Evolutionary conservation across 306 rosid genomes (phyloP), one percentile per base, ranked within the genome.

Genomic region (Parietaria judaica): DNA sequence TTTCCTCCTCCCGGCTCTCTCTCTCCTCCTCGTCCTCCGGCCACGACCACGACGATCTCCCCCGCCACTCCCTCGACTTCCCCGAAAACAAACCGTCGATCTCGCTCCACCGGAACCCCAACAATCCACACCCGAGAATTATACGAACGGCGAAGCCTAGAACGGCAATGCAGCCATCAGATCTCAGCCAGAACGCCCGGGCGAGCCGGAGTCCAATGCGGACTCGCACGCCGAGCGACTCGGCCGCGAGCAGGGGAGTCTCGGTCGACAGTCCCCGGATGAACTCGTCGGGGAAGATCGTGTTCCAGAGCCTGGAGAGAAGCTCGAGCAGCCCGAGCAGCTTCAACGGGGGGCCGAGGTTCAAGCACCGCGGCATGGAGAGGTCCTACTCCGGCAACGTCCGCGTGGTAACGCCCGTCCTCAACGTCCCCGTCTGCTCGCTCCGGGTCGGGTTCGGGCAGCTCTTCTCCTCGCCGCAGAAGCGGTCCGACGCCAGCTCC

Each of bases 251-350:
- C 72, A 73, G 95, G 54, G 99, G 99, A 14, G 94, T 76, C 1
- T 88, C 99, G 1, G 95, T 86, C 37, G 99, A 94, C 52, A 86
- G 95, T 60, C 99, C 99, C 1, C 73, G 99, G 47, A 81, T 94
- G 88, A 94, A 86, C 75, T 88, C 99, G 0, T 94, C 97, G 0
- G 99, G 99, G 3, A 94, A 94, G 63, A 86, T 94, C 48, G 94
- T 94, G 14, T 94, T 94, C 59, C 97, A 88, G 56, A 94, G 95
- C 75, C 58, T 94, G 51, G 97, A 94, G 45, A 71, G 99, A 39
- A 94, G 99, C 79, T 94, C 99, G 7, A 94, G 99, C 60, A 86
- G 95, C 31, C 99, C 99, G 1, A 85, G 99, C 46, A 86, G 85
- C 73, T 94, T 94, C 78, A 86, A 84, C 36, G 96, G 99, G 23